phyloP scores from a whole-genome alignment of 108 stramenopile species.

The Stephanodiscus minutulus region DNA sequence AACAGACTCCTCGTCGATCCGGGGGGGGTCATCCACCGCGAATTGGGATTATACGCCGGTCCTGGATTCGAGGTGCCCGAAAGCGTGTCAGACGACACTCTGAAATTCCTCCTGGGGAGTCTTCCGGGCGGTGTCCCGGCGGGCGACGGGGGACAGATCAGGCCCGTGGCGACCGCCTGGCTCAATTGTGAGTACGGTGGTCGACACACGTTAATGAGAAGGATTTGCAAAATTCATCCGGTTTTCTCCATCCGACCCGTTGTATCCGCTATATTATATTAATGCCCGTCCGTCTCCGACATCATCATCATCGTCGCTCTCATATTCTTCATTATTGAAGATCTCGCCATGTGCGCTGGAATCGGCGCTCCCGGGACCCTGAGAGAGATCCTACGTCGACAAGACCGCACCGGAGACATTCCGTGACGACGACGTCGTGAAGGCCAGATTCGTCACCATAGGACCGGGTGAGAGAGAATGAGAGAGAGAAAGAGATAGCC shows the following conservation, averaged over 20 bases:
- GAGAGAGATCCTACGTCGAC: slow-evolving; percentile 72
- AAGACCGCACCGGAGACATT: slow-evolving; percentile 65
- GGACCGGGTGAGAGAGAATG: slow-evolving; percentile 17
- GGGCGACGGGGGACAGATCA: slow-evolving; percentile 11
- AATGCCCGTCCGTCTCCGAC: too few relatives aligned
- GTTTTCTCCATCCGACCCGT: too few relatives aligned
- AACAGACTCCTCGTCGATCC: slow-evolving; percentile 51
- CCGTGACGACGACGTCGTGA: slow-evolving; percentile 54
- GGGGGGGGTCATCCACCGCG: slow-evolving; percentile 40
- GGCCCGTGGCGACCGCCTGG: slow-evolving; percentile 57
- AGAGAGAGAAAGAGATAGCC: too few relatives aligned
- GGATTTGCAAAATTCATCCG: too few relatives aligned
- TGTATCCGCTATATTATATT: too few relatives aligned
- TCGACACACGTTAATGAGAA: too few relatives aligned
- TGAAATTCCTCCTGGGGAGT: slow-evolving; percentile 26
- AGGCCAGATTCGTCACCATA: slow-evolving; percentile 41
- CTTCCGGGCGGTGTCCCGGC: slow-evolving; percentile 44
- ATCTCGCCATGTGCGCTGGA: slow-evolving; percentile 81
- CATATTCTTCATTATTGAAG: too few relatives aligned
- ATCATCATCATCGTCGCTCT: too few relatives aligned
- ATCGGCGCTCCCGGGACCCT: slow-evolving; percentile 72
- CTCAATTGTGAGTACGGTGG: slow-evolving; percentile 56
- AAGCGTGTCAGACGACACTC: slow-evolving; percentile 21
- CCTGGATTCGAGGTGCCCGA: slow-evolving; percentile 59
- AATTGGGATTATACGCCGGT: slow-evolving; percentile 47